phyloP scores from a whole-genome alignment of 192 early-diverging fungal species.

The Backusella macrospora region DNA sequence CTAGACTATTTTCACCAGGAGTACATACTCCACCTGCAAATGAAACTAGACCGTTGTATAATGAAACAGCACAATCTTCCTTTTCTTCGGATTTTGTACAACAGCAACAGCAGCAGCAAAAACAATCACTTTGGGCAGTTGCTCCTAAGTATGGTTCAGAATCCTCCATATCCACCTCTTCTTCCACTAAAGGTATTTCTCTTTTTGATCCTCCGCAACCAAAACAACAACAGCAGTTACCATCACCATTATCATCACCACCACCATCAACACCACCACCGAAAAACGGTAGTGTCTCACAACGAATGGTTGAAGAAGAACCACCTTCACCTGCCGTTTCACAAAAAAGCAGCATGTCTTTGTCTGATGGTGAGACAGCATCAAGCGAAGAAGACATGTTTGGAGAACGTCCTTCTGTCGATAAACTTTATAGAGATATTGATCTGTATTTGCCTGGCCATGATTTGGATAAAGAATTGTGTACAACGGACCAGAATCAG shows the following conservation, averaged over 20 bases:
- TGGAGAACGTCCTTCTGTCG: slow-evolving; percentile 64
- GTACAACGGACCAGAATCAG: slow-evolving; percentile 17
- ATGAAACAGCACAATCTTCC: background rate
- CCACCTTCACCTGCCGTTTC: background rate
- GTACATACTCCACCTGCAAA: background rate
- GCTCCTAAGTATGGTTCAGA: background rate
- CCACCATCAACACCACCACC: background rate
- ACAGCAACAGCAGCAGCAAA: background rate
- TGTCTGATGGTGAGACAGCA: background rate
- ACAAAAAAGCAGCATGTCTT: background rate
- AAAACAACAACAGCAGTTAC: background rate
- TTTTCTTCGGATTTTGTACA: background rate
- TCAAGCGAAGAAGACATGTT: slow-evolving; percentile 37
- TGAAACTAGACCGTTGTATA: background rate
- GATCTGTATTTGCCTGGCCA: slow-evolving; percentile 72
- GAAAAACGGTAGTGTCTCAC: background rate
- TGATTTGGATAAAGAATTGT: slow-evolving; percentile 68
- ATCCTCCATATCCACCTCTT: background rate
- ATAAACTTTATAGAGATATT: slow-evolving; percentile 65
- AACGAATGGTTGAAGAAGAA: background rate
- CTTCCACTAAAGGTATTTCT: background rate
- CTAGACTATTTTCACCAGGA: background rate
- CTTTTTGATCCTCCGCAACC: slow-evolving; percentile 15
- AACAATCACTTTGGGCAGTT: slow-evolving; percentile 3
- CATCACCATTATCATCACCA: background rate